A percentile compares a stretch with the other conserved stretches of the same genome.
These are phyloP conservation scores for Athelia sp. DNA, from an alignment of 1,284 basidiomycete species.

Conservation along the genomic window DNA sequence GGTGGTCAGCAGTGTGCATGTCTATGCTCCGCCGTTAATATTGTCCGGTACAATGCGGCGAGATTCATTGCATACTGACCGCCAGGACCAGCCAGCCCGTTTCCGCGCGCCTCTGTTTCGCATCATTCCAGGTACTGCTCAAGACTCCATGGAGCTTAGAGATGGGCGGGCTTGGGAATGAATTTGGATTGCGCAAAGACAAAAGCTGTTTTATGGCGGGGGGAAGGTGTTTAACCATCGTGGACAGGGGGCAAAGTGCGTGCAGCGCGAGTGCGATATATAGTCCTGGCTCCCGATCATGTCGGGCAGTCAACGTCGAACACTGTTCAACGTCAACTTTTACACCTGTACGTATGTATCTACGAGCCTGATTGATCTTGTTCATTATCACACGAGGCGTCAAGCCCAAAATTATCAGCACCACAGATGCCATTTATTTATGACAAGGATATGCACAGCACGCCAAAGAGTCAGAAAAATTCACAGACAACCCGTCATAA, in stretches of 20 bases:
- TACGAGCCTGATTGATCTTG: too few species aligned
- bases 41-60: not conserved
- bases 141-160: slow-evolving; percentile 54
- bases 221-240: slow-evolving; percentile 28
- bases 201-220: slow-evolving; percentile 68
- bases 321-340: too few species aligned
- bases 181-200: slow-evolving; percentile 60
- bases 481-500: slow-evolving; percentile 2
- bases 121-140: slow-evolving; percentile 54
- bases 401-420: too few species aligned
- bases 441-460: too few species aligned
- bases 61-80: slow-evolving; percentile 35
- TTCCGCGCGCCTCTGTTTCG: slow-evolving; percentile 58
- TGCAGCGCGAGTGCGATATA: too few species aligned
- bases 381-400: too few species aligned
- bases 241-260: too few species aligned
- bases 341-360: too few species aligned
- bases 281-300: too few species aligned
- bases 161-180: slow-evolving; percentile 54
- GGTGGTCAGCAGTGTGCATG: slow-evolving; percentile 77
- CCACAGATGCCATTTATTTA: too few species aligned
- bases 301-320: too few species aligned
- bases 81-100: slow-evolving; percentile 82
- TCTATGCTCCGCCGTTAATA: slow-evolving; percentile 34
- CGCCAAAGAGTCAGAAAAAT: not conserved